These are phyloP conservation scores for Cyberlindnera nakhonratchasimensis DNA, from an alignment of 805 yeast genomes.

Conservation along the genomic window DNA sequence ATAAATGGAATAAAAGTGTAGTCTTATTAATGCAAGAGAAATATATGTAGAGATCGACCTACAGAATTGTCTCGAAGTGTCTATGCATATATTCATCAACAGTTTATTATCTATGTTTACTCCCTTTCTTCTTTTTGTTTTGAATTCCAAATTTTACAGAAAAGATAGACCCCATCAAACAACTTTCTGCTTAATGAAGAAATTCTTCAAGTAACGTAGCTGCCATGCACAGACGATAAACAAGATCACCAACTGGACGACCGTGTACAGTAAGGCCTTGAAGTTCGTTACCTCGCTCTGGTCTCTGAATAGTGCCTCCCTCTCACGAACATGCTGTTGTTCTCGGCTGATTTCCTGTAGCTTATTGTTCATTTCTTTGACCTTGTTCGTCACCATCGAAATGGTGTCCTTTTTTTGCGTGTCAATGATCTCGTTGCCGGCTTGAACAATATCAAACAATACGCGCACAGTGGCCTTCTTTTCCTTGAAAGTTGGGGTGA, in stretches of 20 bases:
- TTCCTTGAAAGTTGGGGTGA: slow-evolving; percentile 48
- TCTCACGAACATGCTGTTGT: slow-evolving; percentile 55
- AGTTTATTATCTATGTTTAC: too few relatives aligned
- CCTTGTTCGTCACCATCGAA: slow-evolving; percentile 50
- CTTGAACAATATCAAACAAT: slow-evolving; percentile 67
- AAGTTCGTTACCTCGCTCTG: slow-evolving; percentile 73
- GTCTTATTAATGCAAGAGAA: too few relatives aligned
- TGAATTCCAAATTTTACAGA: too few relatives aligned
- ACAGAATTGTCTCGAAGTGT: too few relatives aligned
- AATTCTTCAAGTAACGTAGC: slow-evolving; percentile 68
- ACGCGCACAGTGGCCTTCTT: slow-evolving; percentile 57
- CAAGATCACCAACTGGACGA: slow-evolving; percentile 66
- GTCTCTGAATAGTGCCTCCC: slow-evolving; percentile 76
- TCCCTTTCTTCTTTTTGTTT: too few relatives aligned
- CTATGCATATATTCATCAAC: too few relatives aligned
- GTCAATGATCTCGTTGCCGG: slow-evolving; percentile 63
- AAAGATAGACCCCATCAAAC: slow-evolving; percentile 48
- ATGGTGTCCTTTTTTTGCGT: slow-evolving; percentile 54
- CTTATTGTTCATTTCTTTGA: slow-evolving; percentile 54
- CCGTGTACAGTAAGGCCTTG: slow-evolving; percentile 69
- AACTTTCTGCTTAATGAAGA: slow-evolving; percentile 85
- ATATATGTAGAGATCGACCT: too few relatives aligned
- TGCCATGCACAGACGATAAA: slow-evolving; percentile 72
- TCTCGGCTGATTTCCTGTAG: slow-evolving; percentile 59
- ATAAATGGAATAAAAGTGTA: too few relatives aligned